Percentiles rank a stretch among this genome's conserved stretches.
Evolutionary conservation across 192 early-diverging fungal species (phyloP).

Genomic region (Rhizoclosmatium globosum): DNA sequence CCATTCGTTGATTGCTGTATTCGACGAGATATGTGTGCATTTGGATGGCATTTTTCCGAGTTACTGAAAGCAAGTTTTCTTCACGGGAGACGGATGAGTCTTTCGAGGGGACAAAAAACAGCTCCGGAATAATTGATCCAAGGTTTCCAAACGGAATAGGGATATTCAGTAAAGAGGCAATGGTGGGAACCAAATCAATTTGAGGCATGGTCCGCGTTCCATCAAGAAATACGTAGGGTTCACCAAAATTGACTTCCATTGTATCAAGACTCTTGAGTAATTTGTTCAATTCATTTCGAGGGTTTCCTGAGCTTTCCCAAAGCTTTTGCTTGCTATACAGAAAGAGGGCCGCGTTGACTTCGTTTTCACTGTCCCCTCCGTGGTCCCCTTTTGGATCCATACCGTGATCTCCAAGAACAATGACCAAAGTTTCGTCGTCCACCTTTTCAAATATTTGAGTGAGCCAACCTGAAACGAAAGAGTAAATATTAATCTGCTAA

Average conservation of each 20-base stretch:
- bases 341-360: constrained; percentile 86
- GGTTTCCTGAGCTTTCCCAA: constrained; percentile 17
- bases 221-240: constrained; percentile 42
- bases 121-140: constrained; percentile 87
- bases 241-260: constrained; percentile 26
- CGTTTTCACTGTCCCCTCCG: constrained; percentile 92
- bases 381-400: constrained; percentile 97
- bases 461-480: constrained; percentile 55
- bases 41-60: constrained; percentile 73
- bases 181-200: constrained; percentile 90
- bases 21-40: constrained; percentile 68
- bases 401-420: constrained; percentile 97
- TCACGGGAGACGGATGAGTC: background rate
- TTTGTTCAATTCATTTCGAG: background rate
- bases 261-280: background rate
- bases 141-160: constrained; percentile 95
- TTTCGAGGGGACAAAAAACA: constrained; percentile 60
- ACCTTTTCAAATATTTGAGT: constrained; percentile 68
- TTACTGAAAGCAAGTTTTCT: constrained; percentile 57
- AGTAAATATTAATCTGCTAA: no score
- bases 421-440: constrained; percentile 80
- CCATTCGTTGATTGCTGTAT: constrained; percentile 63
- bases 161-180: constrained; percentile 79
- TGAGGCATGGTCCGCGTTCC: constrained; percentile 75
- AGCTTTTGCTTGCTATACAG: constrained; percentile 75